Evolutionary conservation across 768 basidiomycete species (phyloP).

Genomic region (Chalciporus sphaerocephalus): DNA sequence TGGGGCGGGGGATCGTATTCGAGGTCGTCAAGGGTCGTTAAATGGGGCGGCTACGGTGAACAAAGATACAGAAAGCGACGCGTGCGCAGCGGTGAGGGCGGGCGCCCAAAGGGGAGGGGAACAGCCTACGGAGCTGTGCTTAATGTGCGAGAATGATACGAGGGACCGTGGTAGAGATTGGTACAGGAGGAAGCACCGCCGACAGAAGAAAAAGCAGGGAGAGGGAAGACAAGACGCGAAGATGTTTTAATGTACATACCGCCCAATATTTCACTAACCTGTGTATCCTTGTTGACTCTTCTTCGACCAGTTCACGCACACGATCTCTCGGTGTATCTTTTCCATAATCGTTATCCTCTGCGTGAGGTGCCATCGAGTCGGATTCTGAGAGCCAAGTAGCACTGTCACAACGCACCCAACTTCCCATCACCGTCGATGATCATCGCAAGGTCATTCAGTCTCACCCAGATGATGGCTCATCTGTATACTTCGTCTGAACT

Average conservation of each 20-base stretch:
- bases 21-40: slow-evolving; percentile 31
- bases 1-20: slow-evolving; percentile 8
- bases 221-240: slow-evolving; percentile 7
- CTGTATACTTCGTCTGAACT: too few species aligned
- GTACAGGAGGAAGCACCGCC: slow-evolving; percentile 18
- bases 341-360: slow-evolving; percentile 29
- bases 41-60: slow-evolving; percentile 4
- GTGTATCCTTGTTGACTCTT: slow-evolving; percentile 31
- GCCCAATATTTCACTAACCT: slow-evolving; percentile 17
- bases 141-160: not conserved
- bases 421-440: slow-evolving; percentile 23
- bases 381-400: slow-evolving; percentile 10
- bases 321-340: slow-evolving; percentile 29
- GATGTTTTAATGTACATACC: slow-evolving; percentile 19
- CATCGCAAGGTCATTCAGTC: slow-evolving; percentile 21
- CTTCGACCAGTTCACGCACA: slow-evolving; percentile 14
- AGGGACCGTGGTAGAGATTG: not conserved
- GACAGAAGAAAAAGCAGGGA: slow-evolving; percentile 8
- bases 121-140: slow-evolving; percentile 14
- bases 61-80: not conserved
- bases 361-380: slow-evolving; percentile 18
- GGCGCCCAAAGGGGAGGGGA: not conserved
- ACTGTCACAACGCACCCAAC: slow-evolving; percentile 20
- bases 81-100: slow-evolving; percentile 5
- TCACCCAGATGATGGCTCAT: too few species aligned